These are phyloP conservation scores for Acacia pycnantha DNA, from an alignment of 331 rosid species.

Conservation along the genomic window DNA sequence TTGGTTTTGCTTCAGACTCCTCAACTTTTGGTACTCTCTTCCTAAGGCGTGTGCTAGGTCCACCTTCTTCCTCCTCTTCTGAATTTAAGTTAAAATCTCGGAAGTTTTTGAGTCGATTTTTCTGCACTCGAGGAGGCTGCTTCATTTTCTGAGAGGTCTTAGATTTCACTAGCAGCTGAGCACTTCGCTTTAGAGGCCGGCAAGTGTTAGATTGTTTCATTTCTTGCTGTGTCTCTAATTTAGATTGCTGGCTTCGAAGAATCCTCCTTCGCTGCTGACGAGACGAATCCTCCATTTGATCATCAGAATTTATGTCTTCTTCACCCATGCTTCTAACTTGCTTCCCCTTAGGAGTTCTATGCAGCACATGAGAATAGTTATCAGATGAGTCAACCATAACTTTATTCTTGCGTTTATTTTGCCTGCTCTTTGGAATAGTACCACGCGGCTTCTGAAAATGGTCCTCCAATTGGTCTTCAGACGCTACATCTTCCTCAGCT, in stretches of 20 bases:
- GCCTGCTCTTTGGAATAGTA: slow-evolving; percentile 26
- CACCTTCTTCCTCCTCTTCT: slow-evolving; percentile 55
- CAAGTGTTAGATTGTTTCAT: slow-evolving; percentile 35
- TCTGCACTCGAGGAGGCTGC: slow-evolving; percentile 39
- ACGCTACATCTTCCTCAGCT: slow-evolving; percentile 12
- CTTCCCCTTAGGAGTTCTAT: slow-evolving; percentile 18
- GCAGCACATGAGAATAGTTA: slow-evolving; percentile 12
- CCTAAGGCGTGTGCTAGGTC: slow-evolving; percentile 71
- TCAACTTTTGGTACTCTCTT: slow-evolving; percentile 48
- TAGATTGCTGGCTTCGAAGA: slow-evolving; percentile 42
- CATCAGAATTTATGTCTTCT: slow-evolving; percentile 31
- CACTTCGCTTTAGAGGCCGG: slow-evolving; percentile 35
- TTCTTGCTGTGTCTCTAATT: slow-evolving; percentile 29
- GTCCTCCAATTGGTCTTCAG: slow-evolving; percentile 16
- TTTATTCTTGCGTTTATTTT: slow-evolving; percentile 32
- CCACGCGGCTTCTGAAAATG: slow-evolving; percentile 17
- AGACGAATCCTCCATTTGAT: slow-evolving; percentile 19
- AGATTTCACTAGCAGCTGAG: slow-evolving; percentile 29
- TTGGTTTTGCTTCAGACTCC: slow-evolving; percentile 38
- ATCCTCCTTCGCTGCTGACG: slow-evolving; percentile 29
- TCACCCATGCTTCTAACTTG: slow-evolving; percentile 28
- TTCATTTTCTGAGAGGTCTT: slow-evolving; percentile 40
- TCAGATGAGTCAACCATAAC: slow-evolving; percentile 26
- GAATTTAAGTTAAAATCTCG: slow-evolving; percentile 23
- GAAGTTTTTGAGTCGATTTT: slow-evolving; percentile 30